These are phyloP conservation scores for Chlamydomonas asymmetrica DNA, from an alignment of 139 green algal genomes.

Conservation along the genomic window DNA sequence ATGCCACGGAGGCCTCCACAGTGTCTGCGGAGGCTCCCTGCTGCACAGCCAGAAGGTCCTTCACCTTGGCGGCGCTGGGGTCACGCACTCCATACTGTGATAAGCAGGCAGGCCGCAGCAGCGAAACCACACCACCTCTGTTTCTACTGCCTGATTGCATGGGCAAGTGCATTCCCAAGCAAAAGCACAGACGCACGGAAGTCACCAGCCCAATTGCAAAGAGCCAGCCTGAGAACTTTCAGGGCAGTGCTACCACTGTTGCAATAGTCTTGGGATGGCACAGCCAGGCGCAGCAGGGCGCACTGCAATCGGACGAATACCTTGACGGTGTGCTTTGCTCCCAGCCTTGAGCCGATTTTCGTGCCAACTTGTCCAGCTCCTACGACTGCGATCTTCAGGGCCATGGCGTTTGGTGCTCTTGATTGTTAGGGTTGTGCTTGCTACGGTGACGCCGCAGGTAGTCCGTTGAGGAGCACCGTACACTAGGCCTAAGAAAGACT, in stretches of 20 bases:
- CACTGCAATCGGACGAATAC: background rate
- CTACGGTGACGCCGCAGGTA: background rate
- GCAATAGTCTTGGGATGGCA: too few species aligned
- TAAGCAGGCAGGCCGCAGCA: background rate
- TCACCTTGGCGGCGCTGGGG: background rate
- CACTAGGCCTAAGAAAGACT: too few species aligned
- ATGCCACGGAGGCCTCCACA: slow-evolving; percentile 1
- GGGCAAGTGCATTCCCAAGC: background rate
- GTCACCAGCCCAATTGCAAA: background rate
- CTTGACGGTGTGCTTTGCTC: background rate
- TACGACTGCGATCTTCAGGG: slow-evolving; percentile 24
- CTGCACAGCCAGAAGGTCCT: slow-evolving; percentile 12
- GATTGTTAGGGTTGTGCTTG: background rate
- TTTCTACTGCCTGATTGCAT: background rate
- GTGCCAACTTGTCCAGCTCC: slow-evolving; percentile 28
- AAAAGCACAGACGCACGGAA: background rate
- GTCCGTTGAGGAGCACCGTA: too few species aligned
- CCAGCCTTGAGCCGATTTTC: slow-evolving; percentile 12
- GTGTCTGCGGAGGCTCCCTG: background rate
- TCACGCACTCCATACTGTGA: slow-evolving; percentile 23
- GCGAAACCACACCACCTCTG: background rate
- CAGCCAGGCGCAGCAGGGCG: too few species aligned
- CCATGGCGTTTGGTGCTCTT: background rate
- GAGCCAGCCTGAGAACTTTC: background rate
- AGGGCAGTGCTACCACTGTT: background rate